Base-by-base conservation (phyloP, 257 asterid genomes). In the Ilex asprella region DNA sequence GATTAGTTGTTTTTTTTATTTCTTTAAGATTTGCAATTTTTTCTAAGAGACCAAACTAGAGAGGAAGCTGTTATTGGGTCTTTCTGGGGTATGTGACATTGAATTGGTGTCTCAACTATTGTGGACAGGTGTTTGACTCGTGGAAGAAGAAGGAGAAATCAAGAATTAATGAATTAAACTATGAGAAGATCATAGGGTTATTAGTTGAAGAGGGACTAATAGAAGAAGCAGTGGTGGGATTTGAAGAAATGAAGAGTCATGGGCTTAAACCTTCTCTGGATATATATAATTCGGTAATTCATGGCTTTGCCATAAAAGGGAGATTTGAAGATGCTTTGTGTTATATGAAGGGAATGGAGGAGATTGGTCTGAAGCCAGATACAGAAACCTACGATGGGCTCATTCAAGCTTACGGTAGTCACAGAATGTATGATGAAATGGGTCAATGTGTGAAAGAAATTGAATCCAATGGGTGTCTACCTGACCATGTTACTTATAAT, bases 321-420 rank as follows among this genome's bases (percentile, higher is more conserved):
- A 59, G 5, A 47, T 68, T 73, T 15, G 68, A 68, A 11, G 58
- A 59, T 60, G 70, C 67, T 16, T 6, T 54, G 57, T 16, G 41
- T 65, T 73, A 73, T 60, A 62, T 73, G 39, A 61, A 64, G 69
- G 71, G 68, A 30, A 63, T 73, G 78, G 71, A 51, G 63, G 64
- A 60, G 2, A 7, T 16, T 47, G 74, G 78, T 13, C 15, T 59
- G 39, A 64, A 56, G 21, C 71, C 75, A 15, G 55, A 60, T 64
- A 64, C 75, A 12, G 71, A 68, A 64, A 68, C 70, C 43, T 73
- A 59, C 16, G 74, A 73, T 50, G 65, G 74, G 21, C 75, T 73
- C 31, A 73, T 73, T 41, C 71, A 63, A 73, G 64, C 78, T 47
- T 73, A 73, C 49, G 75, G 71, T 30, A 69, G 14, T 56, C 55